Evolutionary conservation across 495 filamentous ascomycete species (phyloP), one percentile per base, ranked within the genome.

Genomic region (Pyrenopolyporus hunteri): DNA sequence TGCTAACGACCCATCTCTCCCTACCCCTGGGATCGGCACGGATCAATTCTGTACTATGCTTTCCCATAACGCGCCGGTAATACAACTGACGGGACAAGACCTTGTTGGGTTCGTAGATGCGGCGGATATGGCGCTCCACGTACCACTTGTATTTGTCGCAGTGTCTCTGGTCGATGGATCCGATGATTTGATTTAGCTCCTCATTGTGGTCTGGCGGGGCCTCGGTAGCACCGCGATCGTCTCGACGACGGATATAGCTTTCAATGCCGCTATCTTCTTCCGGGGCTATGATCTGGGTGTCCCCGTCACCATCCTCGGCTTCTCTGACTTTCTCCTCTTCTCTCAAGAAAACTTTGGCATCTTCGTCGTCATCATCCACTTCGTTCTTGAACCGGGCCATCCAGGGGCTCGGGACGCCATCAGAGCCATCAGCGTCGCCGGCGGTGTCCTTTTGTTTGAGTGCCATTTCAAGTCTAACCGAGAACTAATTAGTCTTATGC

Each of bases 81-180:
- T 42, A 53, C 4, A 22, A 16, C 4, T 53, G 49, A 1, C 10
- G n/a, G 4, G 48, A 40, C 6, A 53, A 14, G 36, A 16, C 6
- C 2, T 6, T 10, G 2, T 17, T n/a, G 11, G 49, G 23, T 20
- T 14, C 16, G 26, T 32, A 14, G 25, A 22, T 23, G 1, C 14
- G 6, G n/a, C 49, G 49, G 3, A 53, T 4, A 13, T 53, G 35
- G 3, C 49, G 25, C 1, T 28, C 49, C 19, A 53, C 4, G 17
- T 26, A 42, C 49, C 49, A 53, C 4, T 13, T 26, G 25, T 17
- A 53, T 14, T 53, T 53, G 9, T 28, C 13, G 33, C 49, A 53
- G 16, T 53, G 49, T 6, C 25, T n/a, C 3, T 2, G 5, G 6
- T 53, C 49, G 16, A 53, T 42, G 2, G 9, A 3, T 4, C 7